Base-by-base conservation (phyloP, 768 basidiomycete genomes). In the Lactifluus rugatus region DNA sequence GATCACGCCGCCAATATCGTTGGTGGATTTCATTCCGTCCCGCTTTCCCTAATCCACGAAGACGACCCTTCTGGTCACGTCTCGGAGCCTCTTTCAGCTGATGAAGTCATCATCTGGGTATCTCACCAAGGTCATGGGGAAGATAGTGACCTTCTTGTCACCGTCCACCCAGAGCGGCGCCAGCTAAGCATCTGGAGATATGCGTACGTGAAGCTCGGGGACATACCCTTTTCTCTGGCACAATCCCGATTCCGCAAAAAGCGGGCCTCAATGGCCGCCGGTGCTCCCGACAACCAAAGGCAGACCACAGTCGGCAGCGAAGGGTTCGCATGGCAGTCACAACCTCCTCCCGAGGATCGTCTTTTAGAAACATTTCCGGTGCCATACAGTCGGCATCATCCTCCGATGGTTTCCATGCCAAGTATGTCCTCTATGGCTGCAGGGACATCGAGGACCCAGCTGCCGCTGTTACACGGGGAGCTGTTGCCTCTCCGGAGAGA, bases 151-250 rank as follows among this genome's bases (percentile, higher is more conserved):
- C 66, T 86, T 5, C 60, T 83, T 8, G 76, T 87, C 32, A 87
- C 87, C 1, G 71, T 85, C 25, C 75, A 87, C 58, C 67, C 74
- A 7, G 79, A 80, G 52, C 78, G 73, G 51, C 73, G 71, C 11
- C 75, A 74, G 47, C 63, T 89, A 2, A 79, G 84, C 2, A 69
- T 89, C 41, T 91, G 89, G 88, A 78, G 85, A 26, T 89, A 89
- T 66, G 78, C 75, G 0, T 85, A 84, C 64, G 69, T 84, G 58
- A 81, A 80, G 61, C 82, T 81, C 10, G 81, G 79, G 65, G 79
- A 80, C 58, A 72, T 75, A 1, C 81, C 79, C 3, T 66, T 74
- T 17, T 75, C 76, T 13, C 66, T 73, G 17, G 70, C 67, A 0
- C 70, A 68, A 44, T 54, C 68, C 31, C 57, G 65, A 21, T 68